Evolutionary conservation across 768 basidiomycete species (phyloP).

Genomic region (Mycena indigotica): DNA sequence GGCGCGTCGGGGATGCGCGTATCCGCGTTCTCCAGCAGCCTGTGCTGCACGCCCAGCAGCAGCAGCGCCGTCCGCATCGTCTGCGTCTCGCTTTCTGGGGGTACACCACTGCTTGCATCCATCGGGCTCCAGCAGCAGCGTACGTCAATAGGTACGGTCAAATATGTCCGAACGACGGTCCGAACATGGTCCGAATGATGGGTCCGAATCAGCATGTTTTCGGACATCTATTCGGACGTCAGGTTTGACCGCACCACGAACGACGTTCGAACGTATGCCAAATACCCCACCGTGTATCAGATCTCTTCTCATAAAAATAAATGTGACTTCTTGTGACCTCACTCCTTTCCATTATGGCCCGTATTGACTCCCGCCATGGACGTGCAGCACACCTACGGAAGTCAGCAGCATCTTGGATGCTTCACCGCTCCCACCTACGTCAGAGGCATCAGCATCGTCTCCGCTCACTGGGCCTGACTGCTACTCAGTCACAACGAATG

Average conservation of each 20-base stretch:
- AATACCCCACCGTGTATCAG: too few species aligned
- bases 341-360: neutral
- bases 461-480: neutral
- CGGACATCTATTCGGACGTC: neutral
- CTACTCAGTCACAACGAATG: too few species aligned
- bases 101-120: too few species aligned
- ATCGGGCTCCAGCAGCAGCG: too few species aligned
- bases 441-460: neutral
- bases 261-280: neutral
- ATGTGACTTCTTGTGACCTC: neutral
- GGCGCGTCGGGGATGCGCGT: constrained; percentile 52
- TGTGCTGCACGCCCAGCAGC: constrained; percentile 58
- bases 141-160: neutral
- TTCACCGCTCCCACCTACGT: neutral
- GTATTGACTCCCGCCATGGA: neutral
- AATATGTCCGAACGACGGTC: neutral
- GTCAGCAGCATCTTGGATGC: neutral
- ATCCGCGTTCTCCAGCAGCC: constrained; percentile 50
- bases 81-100: too few species aligned
- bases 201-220: neutral
- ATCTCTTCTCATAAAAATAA: neutral
- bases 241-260: neutral
- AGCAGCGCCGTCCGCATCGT: constrained; percentile 46
- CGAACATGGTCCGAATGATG: neutral
- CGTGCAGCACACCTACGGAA: neutral